phyloP scores from a whole-genome alignment of 75 land plant species.

The Chamaecyparis obtusa region DNA sequence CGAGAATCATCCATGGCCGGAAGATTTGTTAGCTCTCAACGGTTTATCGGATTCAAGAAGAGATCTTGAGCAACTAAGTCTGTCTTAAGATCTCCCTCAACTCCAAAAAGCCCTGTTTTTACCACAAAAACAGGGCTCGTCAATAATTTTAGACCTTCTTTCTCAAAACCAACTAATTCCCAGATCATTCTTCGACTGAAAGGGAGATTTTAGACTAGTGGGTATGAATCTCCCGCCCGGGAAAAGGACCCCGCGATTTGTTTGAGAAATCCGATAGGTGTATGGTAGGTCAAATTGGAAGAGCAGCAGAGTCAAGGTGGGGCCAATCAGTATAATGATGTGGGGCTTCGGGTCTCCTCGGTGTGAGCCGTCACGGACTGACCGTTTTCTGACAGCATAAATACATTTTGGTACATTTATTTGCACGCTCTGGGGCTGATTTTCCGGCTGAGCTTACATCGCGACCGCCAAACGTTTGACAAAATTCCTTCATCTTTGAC shows the following conservation, averaged over 20 bases:
- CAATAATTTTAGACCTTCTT: background rate
- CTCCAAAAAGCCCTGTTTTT: background rate
- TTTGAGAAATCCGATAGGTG: background rate
- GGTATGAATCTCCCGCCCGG: background rate
- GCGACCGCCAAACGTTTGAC: background rate
- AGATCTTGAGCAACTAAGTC: background rate
- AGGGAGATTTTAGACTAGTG: background rate
- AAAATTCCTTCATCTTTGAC: background rate
- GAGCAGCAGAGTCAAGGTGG: background rate
- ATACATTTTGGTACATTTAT: background rate
- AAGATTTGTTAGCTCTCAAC: background rate
- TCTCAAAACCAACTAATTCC: background rate
- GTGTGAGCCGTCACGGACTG: background rate
- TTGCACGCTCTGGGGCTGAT: background rate
- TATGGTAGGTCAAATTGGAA: background rate
- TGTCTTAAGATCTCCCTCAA: background rate
- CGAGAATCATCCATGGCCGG: background rate
- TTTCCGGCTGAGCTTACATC: background rate
- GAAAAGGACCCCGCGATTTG: background rate
- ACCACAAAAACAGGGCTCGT: background rate
- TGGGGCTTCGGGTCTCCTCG: background rate
- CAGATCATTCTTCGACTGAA: background rate
- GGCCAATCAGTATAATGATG: background rate
- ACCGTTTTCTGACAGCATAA: background rate
- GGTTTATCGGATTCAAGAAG: background rate